Conservation (phyloP, 441 rosid genomes). For the Adansonia rubrostipa region DNA sequence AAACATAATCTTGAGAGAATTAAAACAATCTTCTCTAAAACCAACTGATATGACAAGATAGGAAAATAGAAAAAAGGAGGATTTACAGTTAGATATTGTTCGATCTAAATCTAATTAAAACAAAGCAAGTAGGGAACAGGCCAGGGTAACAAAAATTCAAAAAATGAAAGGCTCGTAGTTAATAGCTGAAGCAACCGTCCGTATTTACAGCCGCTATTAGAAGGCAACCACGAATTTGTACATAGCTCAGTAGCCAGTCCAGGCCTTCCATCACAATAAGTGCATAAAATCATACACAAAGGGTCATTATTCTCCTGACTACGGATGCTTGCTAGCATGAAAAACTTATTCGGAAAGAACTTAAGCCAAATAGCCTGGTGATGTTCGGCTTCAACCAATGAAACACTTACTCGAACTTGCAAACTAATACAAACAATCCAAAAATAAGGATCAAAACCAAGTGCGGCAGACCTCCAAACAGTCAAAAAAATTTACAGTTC, state of each 20-base stretch:
- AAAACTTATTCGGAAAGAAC: slow-evolving; percentile 57
- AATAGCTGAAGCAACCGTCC: slow-evolving; percentile 58
- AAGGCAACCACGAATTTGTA: slow-evolving; percentile 47
- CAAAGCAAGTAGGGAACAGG: neutral
- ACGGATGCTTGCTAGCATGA: slow-evolving; percentile 45
- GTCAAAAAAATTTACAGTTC: slow-evolving; percentile 39
- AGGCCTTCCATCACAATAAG: slow-evolving; percentile 62
- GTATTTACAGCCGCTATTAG: slow-evolving; percentile 50
- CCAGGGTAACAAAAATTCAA: neutral
- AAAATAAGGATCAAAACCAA: slow-evolving; percentile 36
- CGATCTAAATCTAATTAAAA: neutral
- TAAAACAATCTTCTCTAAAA: slow-evolving; percentile 74
- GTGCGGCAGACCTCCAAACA: slow-evolving; percentile 36
- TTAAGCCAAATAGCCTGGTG: slow-evolving; percentile 63
- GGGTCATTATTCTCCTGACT: slow-evolving; percentile 65
- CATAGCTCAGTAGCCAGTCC: slow-evolving; percentile 46
- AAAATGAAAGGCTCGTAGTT: neutral
- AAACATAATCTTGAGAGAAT: slow-evolving; percentile 72
- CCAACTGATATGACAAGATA: slow-evolving; percentile 57
- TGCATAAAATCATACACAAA: slow-evolving; percentile 67
- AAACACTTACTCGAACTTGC: slow-evolving; percentile 75
- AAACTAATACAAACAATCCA: slow-evolving; percentile 55
- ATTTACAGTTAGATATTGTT: slow-evolving; percentile 7
- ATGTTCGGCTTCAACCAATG: slow-evolving; percentile 63
- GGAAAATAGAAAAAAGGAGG: neutral